Percentiles rank a stretch among this genome's conserved stretches.
These are phyloP conservation scores for Zygotorulaspora sp. DNA, from an alignment of 805 yeast species.

Conservation along the genomic window DNA sequence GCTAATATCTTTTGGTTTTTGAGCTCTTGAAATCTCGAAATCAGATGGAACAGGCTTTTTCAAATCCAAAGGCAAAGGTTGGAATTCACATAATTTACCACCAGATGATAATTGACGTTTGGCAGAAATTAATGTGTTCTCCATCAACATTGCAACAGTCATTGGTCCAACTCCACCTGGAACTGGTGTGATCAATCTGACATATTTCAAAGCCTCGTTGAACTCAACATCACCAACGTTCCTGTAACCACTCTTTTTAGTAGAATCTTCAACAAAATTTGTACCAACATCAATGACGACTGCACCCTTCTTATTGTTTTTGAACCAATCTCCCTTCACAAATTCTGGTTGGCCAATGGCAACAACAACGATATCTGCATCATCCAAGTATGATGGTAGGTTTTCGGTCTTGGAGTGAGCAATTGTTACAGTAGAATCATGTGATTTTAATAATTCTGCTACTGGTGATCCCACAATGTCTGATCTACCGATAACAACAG, in stretches of 20 bases:
- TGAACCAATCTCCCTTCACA: slow-evolving; percentile 72
- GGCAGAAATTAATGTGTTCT: slow-evolving; percentile 68
- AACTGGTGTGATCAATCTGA: slow-evolving; percentile 68
- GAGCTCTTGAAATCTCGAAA: slow-evolving; percentile 71
- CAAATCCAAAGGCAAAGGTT: slow-evolving; percentile 54
- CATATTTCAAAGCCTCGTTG: slow-evolving; percentile 41
- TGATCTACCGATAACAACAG: slow-evolving; percentile 90
- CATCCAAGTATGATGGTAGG: slow-evolving; percentile 51
- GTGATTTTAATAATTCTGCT: slow-evolving; percentile 71
- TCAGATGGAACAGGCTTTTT: slow-evolving; percentile 74
- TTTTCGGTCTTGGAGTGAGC: slow-evolving; percentile 71
- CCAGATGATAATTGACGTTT: slow-evolving; percentile 38
- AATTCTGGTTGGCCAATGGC: slow-evolving; percentile 72
- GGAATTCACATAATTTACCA: slow-evolving; percentile 30
- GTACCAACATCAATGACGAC: slow-evolving; percentile 81
- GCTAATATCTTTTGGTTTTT: slow-evolving; percentile 63
- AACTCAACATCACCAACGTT: slow-evolving; percentile 78
- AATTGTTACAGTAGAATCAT: slow-evolving; percentile 83
- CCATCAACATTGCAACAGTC: slow-evolving; percentile 80
- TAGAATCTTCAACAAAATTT: slow-evolving; percentile 62
- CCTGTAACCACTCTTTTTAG: slow-evolving; percentile 63
- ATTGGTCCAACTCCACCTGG: slow-evolving; percentile 93
- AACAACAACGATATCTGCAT: slow-evolving; percentile 81
- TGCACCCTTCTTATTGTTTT: slow-evolving; percentile 44
- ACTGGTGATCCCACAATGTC: slow-evolving; percentile 97